Conservation (phyloP, 2,329 filamentous ascomycete species). For the Calonectria multiphialidica region DNA sequence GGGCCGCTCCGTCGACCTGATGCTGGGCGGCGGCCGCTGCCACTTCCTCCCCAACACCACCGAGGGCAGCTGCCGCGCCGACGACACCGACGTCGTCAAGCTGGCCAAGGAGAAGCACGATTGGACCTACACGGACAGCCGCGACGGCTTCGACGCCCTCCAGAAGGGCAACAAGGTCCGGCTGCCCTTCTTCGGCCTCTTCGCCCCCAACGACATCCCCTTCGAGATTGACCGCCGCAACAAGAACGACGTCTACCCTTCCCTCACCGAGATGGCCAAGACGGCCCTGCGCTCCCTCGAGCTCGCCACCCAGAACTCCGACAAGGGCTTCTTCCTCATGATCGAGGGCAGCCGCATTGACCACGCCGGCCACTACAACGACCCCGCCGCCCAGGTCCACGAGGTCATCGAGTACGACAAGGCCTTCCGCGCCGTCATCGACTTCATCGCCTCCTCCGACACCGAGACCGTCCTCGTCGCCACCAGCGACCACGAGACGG, state of each 20-base stretch:
- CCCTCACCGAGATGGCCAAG: constrained; percentile 89
- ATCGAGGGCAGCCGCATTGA: constrained; percentile 97
- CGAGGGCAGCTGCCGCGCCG: constrained; percentile 82
- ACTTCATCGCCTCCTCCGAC: constrained; percentile 83
- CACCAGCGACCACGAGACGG: constrained; percentile 97
- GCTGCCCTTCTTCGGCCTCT: constrained; percentile 88
- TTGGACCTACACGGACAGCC: constrained; percentile 82
- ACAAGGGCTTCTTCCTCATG: constrained; percentile 98
- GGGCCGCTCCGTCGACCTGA: constrained; percentile 88
- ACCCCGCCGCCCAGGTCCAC: constrained; percentile 85
- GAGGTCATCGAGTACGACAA: constrained; percentile 97
- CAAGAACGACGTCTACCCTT: constrained; percentile 85
- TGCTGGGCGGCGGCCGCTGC: constrained; percentile 93
- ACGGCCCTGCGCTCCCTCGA: constrained; percentile 85
- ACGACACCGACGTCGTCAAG: constrained; percentile 80
- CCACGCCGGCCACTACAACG: constrained; percentile 90
- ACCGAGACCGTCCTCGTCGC: constrained; percentile 85
- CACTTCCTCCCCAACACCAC: constrained; percentile 90
- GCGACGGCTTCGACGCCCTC: constrained; percentile 81
- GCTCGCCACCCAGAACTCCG: constrained; percentile 83
- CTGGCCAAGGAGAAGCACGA: constrained; percentile 81
- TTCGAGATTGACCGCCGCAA: constrained; percentile 92
- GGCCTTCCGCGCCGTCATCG: constrained; percentile 83
- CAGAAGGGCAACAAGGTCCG: constrained; percentile 74
- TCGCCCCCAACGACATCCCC: constrained; percentile 85